Conservation (phyloP, 306 rosid species). For the Abrus precatorius region DNA sequence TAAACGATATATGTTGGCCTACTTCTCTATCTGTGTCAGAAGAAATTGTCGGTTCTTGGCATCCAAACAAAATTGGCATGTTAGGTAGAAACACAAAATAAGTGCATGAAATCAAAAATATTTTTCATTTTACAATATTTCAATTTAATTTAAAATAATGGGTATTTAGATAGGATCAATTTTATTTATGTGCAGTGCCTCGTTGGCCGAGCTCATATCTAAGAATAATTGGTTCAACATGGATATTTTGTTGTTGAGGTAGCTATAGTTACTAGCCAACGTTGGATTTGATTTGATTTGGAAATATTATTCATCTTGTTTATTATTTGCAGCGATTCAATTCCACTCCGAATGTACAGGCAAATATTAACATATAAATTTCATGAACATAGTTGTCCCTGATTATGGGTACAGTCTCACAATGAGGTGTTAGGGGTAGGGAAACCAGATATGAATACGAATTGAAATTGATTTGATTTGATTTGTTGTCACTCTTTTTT, state of each 20-base stretch:
- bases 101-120: background rate
- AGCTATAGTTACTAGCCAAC: too few relatives aligned
- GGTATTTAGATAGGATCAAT: background rate
- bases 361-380: background rate
- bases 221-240: too few relatives aligned
- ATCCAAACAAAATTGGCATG: slow-evolving; percentile 15
- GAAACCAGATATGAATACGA: background rate
- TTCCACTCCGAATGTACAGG: background rate
- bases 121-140: background rate
- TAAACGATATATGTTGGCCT: background rate
- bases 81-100: background rate
- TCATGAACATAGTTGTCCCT: background rate
- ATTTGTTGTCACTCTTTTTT: too few relatives aligned
- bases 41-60: slow-evolving; percentile 7
- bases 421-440: background rate
- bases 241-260: too few relatives aligned
- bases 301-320: too few relatives aligned
- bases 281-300: too few relatives aligned
- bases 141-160: background rate
- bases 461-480: too few relatives aligned
- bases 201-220: background rate
- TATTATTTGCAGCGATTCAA: too few relatives aligned
- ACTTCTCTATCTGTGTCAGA: slow-evolving; percentile 28
- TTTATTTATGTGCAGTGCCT: background rate
- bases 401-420: background rate